Evolutionary conservation across 2,329 filamentous ascomycete genomes (phyloP).

Genomic region (Cladophialophora bantiana): DNA sequence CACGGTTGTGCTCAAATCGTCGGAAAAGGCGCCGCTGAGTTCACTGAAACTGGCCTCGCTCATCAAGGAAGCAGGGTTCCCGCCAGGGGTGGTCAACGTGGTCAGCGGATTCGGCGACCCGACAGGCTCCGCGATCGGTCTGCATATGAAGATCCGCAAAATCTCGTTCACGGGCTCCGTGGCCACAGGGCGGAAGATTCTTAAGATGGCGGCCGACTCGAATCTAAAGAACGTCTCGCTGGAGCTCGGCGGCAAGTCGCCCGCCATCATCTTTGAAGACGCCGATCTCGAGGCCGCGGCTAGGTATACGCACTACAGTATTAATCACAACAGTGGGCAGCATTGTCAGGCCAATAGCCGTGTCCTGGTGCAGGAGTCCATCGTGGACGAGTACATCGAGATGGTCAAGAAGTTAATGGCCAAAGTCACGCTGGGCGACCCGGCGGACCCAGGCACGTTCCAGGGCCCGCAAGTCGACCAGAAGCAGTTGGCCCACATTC

Average conservation of each 20-base stretch:
- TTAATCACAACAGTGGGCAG: constrained; percentile 55
- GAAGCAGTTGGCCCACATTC: constrained; percentile 68
- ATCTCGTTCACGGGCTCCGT: constrained; percentile 46
- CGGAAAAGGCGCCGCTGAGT: constrained; percentile 53
- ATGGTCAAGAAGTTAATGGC: constrained; percentile 55
- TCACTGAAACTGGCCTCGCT: constrained; percentile 48
- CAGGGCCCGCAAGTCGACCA: constrained; percentile 70
- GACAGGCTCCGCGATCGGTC: constrained; percentile 59
- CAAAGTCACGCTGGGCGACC: constrained; percentile 45
- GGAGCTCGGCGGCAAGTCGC: constrained; percentile 49
- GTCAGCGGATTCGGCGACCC: constrained; percentile 54
- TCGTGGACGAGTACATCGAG: constrained; percentile 58
- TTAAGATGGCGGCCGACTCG: constrained; percentile 42
- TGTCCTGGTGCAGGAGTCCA: constrained; percentile 64
- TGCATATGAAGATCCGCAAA: constrained; percentile 45
- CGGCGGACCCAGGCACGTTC: constrained; percentile 54
- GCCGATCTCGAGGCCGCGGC: constrained; percentile 48
- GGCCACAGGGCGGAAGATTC: constrained; percentile 43
- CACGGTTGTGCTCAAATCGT: constrained; percentile 54
- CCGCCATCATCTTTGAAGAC: constrained; percentile 47
- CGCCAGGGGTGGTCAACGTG: constrained; percentile 53
- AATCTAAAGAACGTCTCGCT: constrained; percentile 48
- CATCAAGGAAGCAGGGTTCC: constrained; percentile 55
- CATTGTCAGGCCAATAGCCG: constrained; percentile 61
- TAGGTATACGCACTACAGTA: constrained; percentile 43